Evolutionary conservation across 805 yeast species (phyloP).

Genomic region (Sugiyamaella valdiviana): DNA sequence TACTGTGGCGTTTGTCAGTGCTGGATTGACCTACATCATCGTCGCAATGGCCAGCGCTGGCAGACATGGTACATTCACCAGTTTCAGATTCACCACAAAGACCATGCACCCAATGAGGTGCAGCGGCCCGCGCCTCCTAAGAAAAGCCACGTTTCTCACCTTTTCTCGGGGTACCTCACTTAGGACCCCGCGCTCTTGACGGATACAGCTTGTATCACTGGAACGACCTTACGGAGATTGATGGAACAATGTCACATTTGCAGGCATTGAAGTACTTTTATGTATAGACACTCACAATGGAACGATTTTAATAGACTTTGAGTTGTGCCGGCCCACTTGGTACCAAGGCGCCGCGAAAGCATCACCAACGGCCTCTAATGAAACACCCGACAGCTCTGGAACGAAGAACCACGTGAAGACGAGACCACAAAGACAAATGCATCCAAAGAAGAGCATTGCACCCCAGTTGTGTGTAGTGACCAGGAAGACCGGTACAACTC

Average conservation of each 20-base stretch:
- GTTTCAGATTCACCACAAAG: constrained; percentile 18
- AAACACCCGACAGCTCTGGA: constrained; percentile 47
- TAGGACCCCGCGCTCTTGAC: not conserved
- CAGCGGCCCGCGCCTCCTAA: constrained; percentile 5
- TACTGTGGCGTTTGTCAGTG: constrained; percentile 13
- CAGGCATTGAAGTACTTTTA: not conserved
- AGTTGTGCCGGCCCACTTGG: constrained; percentile 38
- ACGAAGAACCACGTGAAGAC: constrained; percentile 44
- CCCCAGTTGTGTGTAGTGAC: constrained; percentile 42
- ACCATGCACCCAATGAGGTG: constrained; percentile 8
- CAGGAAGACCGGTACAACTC: constrained; percentile 49
- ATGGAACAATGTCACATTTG: too few species aligned
- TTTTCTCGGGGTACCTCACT: constrained; percentile 5
- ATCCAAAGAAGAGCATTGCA: constrained; percentile 47
- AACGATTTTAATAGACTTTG: too few species aligned
- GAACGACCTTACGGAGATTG: not conserved
- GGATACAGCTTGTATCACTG: not conserved
- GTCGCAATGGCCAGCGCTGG: constrained; percentile 17
- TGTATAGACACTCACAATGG: constrained; percentile 9
- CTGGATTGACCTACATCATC: constrained; percentile 19
- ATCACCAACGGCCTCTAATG: constrained; percentile 48
- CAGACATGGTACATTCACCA: constrained; percentile 21
- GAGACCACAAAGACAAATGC: constrained; percentile 38
- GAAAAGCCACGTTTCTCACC: not conserved
- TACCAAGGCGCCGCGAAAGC: constrained; percentile 53